Evolutionary conservation across 2,329 filamentous ascomycete species (phyloP), one percentile per base, ranked within the genome.

Genomic region (Fusarium caatingaense): DNA sequence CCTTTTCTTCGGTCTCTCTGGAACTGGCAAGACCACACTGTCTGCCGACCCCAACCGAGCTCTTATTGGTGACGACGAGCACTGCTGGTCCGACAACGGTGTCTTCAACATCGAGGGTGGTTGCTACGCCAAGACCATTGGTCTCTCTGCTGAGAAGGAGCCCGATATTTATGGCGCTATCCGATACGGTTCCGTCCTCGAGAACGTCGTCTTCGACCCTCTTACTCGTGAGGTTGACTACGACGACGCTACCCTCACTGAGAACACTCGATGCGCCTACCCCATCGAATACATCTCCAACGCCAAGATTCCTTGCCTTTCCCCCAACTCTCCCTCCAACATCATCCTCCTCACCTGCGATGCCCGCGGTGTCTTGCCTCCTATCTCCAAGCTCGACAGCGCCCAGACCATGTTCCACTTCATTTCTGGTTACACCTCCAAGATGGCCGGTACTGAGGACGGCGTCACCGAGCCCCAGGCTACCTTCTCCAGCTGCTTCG

Each of bases 401-500:
- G 90, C 93, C 77, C 96, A 98, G 86, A 97, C 94, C 82, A 98
- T 99, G 95, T 99, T 98, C 91, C 96, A 99, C 88, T 99, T 99
- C 90, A 99, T 99, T 84, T 97, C 93, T 20, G 96, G 96, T 76
- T 99, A 99, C 88, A 99, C 96, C 71, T 98, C 95, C 80, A 99
- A 99, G 91, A 99, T 99, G 96, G 96, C 96, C 72, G 96, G 96
- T 78, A 99, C 96, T 34, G 96, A 99, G 85, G 93, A 98, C 73
- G 96, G 96, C 78, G 90, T 99, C 72, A 97, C 93, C 12, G 96
- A 99, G 85, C 96, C 96, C 72, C 93, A 98, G 84, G 96, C 96
- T 25, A 99, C 96, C 78, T 99, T 99, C 90, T 98, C 94, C 27
- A 97, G 94, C 56, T 99, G 96, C 90, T 99, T 99, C 84, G 96